Conservation (phyloP, 345 rosid species). For the Turritis glabra region DNA sequence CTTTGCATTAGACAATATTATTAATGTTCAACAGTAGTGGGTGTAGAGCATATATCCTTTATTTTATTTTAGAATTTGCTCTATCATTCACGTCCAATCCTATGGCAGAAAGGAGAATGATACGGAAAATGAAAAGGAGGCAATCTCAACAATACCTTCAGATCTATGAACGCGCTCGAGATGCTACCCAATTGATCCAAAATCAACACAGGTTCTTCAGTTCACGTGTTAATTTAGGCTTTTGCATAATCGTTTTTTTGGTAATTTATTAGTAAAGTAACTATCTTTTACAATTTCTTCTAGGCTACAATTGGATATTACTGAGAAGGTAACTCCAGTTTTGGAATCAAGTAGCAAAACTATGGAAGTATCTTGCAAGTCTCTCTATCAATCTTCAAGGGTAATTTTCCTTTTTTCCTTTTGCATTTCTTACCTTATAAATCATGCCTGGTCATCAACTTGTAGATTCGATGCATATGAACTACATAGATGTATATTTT, state of each 20-base stretch:
- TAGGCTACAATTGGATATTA: not conserved
- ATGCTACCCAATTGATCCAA: not conserved
- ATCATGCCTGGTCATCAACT: not conserved
- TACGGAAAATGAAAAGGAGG: not conserved
- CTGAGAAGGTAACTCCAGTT: not conserved
- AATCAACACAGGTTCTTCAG: conserved; percentile 18
- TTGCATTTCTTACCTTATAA: not conserved
- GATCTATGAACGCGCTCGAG: not conserved
- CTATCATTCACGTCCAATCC: not conserved
- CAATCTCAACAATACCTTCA: not conserved
- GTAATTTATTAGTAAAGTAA: not conserved
- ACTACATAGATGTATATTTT: not conserved
- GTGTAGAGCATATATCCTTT: no score
- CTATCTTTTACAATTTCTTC: not conserved
- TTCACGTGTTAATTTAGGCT: not conserved
- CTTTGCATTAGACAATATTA: not conserved
- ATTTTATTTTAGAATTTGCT: no score
- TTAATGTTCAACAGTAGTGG: not conserved
- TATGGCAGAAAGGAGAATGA: not conserved
- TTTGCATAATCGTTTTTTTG: not conserved
- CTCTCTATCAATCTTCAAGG: conserved; percentile 12
- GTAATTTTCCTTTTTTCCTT: not conserved
- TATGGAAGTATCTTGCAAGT: not conserved
- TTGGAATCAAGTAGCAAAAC: not conserved
- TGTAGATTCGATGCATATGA: not conserved